Base-by-base conservation (phyloP, 768 basidiomycete genomes). In the Pholiota microspora region DNA sequence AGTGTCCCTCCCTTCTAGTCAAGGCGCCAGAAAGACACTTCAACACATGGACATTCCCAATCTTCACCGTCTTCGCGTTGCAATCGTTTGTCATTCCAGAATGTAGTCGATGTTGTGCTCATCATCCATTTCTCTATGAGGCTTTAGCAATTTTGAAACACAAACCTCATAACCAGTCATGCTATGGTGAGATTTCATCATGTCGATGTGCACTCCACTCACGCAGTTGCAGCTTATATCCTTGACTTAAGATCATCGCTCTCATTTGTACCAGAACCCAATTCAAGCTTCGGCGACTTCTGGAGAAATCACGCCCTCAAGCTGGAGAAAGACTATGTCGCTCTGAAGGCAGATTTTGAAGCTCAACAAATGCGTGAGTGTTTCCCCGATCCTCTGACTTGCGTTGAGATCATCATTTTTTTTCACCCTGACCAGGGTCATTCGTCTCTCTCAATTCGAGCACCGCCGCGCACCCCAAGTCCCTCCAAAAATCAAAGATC, bases 121-220 rank as follows among this genome's bases (percentile, higher is more conserved):
- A 31, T n/a, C 38, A 28, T 29, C 16, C 40, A 23, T 46, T 53
- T 55, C 58, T 25, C 53, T 18, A 45, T 36, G 35, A 83, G 81
- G 81, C 79, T 9, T 60, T 83, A 27, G 65, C 71, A 24, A 74
- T 75, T 7, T 66, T 82, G 31, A 75, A 71, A 64, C 71, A 70
- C 63, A 81, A 78, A 54, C 78, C 79, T 29, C 50, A 62, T 15
- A 57, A 68, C 21, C 69, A 75, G 57, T 77, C 78, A 7, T 69
- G 70, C 55, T 54, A 68, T 47, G 70, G 82, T 80, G 56, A 49
- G 73, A 42, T 9, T 9, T 2, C 15, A 7, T 42, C n/a, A 12
- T 13, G 16, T 4, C 9, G 7, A 42, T 9, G 23, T 8, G 2
- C 16, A 21, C 7, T 23, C 2, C 12, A 23, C n/a, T 42, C 5